Conservation (phyloP, 257 asterid genomes). For the Knoxia roxburghii region DNA sequence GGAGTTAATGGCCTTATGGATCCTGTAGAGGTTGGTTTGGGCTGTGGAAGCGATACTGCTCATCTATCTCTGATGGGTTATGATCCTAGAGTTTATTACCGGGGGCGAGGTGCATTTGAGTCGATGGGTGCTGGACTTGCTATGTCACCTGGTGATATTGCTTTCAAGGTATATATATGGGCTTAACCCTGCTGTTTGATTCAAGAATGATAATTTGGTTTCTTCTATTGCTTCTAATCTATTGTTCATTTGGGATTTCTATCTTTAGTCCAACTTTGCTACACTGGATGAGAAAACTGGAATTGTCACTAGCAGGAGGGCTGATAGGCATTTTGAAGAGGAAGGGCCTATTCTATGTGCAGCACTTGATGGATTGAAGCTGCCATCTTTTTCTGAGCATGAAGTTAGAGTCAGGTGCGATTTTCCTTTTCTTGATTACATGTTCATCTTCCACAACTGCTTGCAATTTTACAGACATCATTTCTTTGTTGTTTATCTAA, state of each 20-base stretch:
- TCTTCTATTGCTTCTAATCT: slow-evolving; percentile 1
- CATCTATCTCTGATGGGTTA: slow-evolving; percentile 90
- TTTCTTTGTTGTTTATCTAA: not conserved
- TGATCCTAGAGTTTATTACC: slow-evolving; percentile 84
- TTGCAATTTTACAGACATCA: not conserved
- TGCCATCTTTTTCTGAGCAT: slow-evolving; percentile 71
- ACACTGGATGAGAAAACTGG: slow-evolving; percentile 83
- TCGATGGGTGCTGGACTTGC: slow-evolving; percentile 98
- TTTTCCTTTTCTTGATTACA: slow-evolving; percentile 10
- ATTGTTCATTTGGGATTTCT: slow-evolving; percentile 5
- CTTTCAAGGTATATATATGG: slow-evolving; percentile 59
- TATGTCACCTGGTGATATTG: slow-evolving; percentile 95
- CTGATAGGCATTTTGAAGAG: slow-evolving; percentile 98
- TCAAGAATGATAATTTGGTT: not conserved
- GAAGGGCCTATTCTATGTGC: slow-evolving; percentile 96
- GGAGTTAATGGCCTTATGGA: slow-evolving; percentile 95
- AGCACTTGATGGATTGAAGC: slow-evolving; percentile 86
- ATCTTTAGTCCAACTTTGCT: slow-evolving; percentile 82
- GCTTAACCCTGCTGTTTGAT: not conserved
- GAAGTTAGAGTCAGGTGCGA: slow-evolving; percentile 94
- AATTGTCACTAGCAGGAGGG: slow-evolving; percentile 82
- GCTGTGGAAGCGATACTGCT: slow-evolving; percentile 96
- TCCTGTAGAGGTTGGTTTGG: slow-evolving; percentile 94
- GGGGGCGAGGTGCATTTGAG: slow-evolving; percentile 97
- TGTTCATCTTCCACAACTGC: not conserved